A percentile compares a stretch with the other conserved stretches of the same genome.
Evolutionary conservation across 352 stramenopile genomes (phyloP).

Genomic region (Phytophthora pluvialis): DNA sequence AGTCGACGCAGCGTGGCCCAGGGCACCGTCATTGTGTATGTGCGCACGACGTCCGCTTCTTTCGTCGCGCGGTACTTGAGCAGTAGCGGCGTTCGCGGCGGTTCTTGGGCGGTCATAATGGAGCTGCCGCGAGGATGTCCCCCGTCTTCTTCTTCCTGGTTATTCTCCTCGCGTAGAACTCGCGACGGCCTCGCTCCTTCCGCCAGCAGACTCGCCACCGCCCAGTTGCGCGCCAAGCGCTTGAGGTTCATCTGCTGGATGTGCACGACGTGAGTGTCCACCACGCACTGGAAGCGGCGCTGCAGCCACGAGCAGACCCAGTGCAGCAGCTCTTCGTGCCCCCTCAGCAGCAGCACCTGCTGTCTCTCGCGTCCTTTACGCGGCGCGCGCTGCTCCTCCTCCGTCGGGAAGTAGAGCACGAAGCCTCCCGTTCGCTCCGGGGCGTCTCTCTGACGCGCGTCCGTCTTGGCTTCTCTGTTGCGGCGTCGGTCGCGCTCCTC

Average conservation of each 20-base stretch:
- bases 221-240: constrained; percentile 56
- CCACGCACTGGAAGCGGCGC: constrained; percentile 75
- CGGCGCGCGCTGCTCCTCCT: constrained; percentile 40
- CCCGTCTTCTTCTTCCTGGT: constrained; percentile 15
- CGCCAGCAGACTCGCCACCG: constrained; percentile 44
- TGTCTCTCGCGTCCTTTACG: constrained; percentile 52
- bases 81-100: constrained; percentile 43
- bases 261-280: constrained; percentile 52
- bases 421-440: constrained; percentile 48
- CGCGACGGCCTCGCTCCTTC: constrained; percentile 17
- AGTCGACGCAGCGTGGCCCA: constrained; percentile 55
- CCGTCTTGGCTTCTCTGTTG: neutral
- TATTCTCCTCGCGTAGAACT: constrained; percentile 15
- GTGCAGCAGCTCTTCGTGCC: constrained; percentile 58
- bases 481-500: constrained; percentile 49
- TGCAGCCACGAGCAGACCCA: constrained; percentile 73
- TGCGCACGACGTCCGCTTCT: constrained; percentile 46
- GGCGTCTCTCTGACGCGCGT: neutral
- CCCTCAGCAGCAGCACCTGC: constrained; percentile 65
- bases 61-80: constrained; percentile 60
- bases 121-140: neutral
- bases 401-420: constrained; percentile 66
- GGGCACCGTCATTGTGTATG: constrained; percentile 68
- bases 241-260: constrained; percentile 62
- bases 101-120: constrained; percentile 16